phyloP scores from a whole-genome alignment of 306 rosid species.

The Citrullus colocynthis region DNA sequence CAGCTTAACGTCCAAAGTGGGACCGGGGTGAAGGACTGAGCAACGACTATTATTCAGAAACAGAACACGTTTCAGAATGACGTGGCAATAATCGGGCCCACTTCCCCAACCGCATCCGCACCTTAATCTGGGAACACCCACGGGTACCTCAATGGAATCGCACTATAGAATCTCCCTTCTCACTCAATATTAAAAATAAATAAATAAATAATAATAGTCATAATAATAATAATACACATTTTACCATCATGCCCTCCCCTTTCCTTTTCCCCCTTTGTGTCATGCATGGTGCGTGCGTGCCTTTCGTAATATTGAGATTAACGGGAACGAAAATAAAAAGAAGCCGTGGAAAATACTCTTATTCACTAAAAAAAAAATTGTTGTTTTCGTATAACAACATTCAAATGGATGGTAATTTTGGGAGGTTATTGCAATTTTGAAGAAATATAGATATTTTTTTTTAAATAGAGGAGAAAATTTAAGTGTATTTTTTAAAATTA shows the following conservation, averaged over 20 bases:
- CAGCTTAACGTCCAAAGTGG: conserved; percentile 1
- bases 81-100: not conserved
- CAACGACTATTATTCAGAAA: not conserved
- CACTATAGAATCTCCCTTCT: conserved; percentile 5
- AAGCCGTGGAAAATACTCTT: too few species aligned
- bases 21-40: not conserved
- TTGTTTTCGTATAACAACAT: too few species aligned
- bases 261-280: not conserved
- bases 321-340: not conserved
- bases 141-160: not conserved
- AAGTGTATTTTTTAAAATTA: too few species aligned
- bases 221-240: too few species aligned
- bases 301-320: not conserved
- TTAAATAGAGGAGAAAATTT: too few species aligned
- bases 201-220: too few species aligned
- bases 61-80: conserved; percentile 2
- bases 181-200: not conserved
- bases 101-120: not conserved
- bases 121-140: not conserved
- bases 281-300: conserved; percentile 6
- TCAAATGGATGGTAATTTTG: too few species aligned
- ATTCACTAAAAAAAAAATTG: too few species aligned
- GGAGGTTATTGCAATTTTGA: too few species aligned
- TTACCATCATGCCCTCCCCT: not conserved
- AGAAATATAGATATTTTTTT: too few species aligned